Evolutionary conservation across 2,329 filamentous ascomycete genomes (phyloP).

Genomic region (Ophiostoma tasmaniense): DNA sequence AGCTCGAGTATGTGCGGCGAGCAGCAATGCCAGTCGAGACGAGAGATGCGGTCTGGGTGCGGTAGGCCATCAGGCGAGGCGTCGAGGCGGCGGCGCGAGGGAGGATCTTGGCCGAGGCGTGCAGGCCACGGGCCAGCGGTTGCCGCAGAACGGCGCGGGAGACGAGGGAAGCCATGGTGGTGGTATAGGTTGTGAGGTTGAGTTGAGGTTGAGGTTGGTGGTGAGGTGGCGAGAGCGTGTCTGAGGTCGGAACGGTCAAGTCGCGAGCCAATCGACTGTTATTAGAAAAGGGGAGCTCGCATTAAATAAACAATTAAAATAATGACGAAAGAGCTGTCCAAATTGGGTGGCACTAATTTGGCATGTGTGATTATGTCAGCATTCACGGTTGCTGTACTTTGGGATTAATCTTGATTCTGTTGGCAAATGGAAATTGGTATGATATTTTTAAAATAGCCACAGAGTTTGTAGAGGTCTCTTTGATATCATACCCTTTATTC

Average conservation of each 20-base stretch:
- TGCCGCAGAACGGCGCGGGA: slow-evolving; percentile 15
- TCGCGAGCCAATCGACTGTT: neutral
- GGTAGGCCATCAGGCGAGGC: slow-evolving; percentile 3
- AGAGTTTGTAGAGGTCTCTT: neutral
- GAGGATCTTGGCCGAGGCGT: neutral
- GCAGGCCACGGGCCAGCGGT: slow-evolving; percentile 4
- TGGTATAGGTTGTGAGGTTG: neutral
- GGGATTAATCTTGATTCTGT: no score
- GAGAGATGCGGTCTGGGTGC: neutral
- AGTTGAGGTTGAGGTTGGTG: neutral
- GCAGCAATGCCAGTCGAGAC: neutral
- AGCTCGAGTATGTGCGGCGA: slow-evolving; percentile 12
- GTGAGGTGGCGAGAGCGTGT: neutral
- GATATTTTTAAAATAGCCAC: no score
- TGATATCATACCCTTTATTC: neutral
- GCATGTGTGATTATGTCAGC: neutral
- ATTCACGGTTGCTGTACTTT: neutral
- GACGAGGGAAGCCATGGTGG: slow-evolving; percentile 15
- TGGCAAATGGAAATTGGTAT: no score
- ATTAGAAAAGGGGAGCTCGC: neutral
- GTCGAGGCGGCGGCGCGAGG: neutral
- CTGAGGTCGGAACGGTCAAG: neutral
- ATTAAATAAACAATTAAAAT: slow-evolving; percentile 3
- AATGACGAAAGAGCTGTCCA: slow-evolving; percentile 5
- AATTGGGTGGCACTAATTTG: neutral